A percentile compares a stretch with the other conserved stretches of the same genome.
phyloP scores from a whole-genome alignment of 192 early-diverging fungal species.

The Umbelopsis vinacea region DNA sequence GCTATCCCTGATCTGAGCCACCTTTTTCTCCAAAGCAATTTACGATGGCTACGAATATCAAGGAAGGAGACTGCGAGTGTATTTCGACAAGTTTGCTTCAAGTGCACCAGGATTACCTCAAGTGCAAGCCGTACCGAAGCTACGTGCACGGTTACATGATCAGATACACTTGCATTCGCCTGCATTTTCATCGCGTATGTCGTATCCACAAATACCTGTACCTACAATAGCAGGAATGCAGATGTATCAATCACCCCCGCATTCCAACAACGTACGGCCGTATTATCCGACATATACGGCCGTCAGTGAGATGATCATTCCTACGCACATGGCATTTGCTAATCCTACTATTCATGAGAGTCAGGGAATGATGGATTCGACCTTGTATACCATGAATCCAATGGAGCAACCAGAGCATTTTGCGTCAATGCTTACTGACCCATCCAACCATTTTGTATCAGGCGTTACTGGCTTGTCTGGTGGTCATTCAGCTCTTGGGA shows the following conservation, averaged over 20 bases:
- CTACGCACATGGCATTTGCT: background rate
- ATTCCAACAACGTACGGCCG: background rate
- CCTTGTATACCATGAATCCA: background rate
- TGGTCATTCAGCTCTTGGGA: background rate
- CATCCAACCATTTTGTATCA: background rate
- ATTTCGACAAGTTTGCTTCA: constrained; percentile 53
- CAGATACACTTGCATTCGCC: background rate
- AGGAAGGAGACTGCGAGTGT: constrained; percentile 52
- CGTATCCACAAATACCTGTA: background rate
- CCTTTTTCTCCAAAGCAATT: constrained; percentile 37
- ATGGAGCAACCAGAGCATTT: background rate
- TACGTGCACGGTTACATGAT: constrained; percentile 27
- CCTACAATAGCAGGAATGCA: background rate
- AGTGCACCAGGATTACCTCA: constrained; percentile 59
- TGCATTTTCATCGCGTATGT: constrained; percentile 5
- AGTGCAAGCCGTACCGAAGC: constrained; percentile 50
- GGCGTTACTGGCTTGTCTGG: background rate
- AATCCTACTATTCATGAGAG: background rate
- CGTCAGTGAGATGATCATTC: background rate
- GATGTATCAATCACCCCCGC: background rate
- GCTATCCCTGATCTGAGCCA: background rate
- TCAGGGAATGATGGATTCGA: background rate
- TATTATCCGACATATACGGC: background rate
- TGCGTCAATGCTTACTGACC: background rate
- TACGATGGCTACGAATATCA: constrained; percentile 57